Evolutionary conservation across 257 asterid genomes (phyloP), one percentile per base, ranked within the genome.

Genomic region (Avicennia marina): DNA sequence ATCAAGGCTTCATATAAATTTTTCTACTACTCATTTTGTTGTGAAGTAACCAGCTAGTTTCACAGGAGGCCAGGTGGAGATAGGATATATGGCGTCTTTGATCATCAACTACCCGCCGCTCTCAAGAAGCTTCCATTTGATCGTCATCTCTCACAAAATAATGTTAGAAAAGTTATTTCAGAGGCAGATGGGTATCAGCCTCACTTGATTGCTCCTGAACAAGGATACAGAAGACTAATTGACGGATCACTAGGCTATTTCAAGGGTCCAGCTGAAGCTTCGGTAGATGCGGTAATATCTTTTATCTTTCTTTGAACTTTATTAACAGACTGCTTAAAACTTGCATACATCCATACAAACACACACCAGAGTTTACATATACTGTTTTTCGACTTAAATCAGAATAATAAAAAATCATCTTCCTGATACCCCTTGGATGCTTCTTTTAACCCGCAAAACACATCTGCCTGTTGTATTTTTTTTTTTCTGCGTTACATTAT

Each of bases 161-260:
- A 90, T 52, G 96, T 90, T 18, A 83, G 65, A 56, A 90, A 85
- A 68, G 94, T 90, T 57, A 87, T 90, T 63, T 77, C 90, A 16
- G 96, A 90, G 73, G 98, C 98, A 48, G 98, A 90, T 72, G 98
- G 98, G 53, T 90, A 90, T 75, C 98, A 90, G 64, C 98, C 98
- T 70, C 96, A 90, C 68, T 68, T 90, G 78, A 85, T 90, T 69
- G 98, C 98, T 65, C 98, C 98, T 22, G 98, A 90, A 68, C 98
- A 90, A 82, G 98, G 98, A 61, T 90, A 90, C 77, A 81, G 95
- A 76, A 85, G 98, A 69, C 70, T 87, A 48, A 91, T 91, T 58
- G 98, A 91, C 63, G 98, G 98, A 67, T 91, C 94, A 34, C 96
- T 91, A 16, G 88, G 95, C 55, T 91, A 75, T 67, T 91, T 91